These are phyloP conservation scores for Tephrocybe sp. DNA, from an alignment of 768 basidiomycete species.

Conservation along the genomic window DNA sequence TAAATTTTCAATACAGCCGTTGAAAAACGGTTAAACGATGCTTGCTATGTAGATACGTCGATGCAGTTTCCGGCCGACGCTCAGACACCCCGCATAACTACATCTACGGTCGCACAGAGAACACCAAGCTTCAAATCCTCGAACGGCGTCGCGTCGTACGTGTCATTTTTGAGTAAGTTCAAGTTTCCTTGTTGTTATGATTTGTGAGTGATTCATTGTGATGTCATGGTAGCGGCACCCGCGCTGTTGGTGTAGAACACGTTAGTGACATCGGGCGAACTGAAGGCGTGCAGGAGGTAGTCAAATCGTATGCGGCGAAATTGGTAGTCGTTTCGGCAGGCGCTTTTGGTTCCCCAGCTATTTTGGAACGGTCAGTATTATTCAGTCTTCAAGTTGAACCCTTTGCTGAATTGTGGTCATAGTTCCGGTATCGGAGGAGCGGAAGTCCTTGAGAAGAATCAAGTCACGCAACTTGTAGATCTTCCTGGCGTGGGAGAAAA, in stretches of 20 bases:
- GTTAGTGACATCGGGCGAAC: slow-evolving; percentile 31
- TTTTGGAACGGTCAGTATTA: slow-evolving; percentile 42
- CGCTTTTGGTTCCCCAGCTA: slow-evolving; percentile 52
- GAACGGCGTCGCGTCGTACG: slow-evolving; percentile 41
- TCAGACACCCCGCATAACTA: slow-evolving; percentile 54
- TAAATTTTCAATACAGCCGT: too few species aligned
- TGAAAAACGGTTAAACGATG: too few species aligned
- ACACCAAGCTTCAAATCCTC: slow-evolving; percentile 40
- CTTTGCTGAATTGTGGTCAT: slow-evolving; percentile 3
- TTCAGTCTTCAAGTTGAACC: background rate
- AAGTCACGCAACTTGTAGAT: slow-evolving; percentile 51
- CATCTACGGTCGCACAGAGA: slow-evolving; percentile 43
- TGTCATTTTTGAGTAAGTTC: slow-evolving; percentile 45
- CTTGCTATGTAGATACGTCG: slow-evolving; percentile 44
- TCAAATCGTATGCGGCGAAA: slow-evolving; percentile 35
- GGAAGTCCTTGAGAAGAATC: slow-evolving; percentile 41
- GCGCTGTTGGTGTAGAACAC: slow-evolving; percentile 53
- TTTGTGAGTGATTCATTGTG: background rate
- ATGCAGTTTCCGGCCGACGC: slow-evolving; percentile 46
- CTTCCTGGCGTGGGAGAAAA: slow-evolving; percentile 81
- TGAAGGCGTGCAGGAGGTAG: slow-evolving; percentile 16
- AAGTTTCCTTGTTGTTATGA: background rate
- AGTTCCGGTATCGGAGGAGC: slow-evolving; percentile 65
- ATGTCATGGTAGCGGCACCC: slow-evolving; percentile 26
- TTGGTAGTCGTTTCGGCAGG: slow-evolving; percentile 51